These are phyloP conservation scores for maize (Zea mays) DNA, from an alignment of 176 grass and related monocot species.

Conservation along the genomic window Zm-B73-REFERENCE-NAM-5.0 NC_050099.1:168464001-168464500, in stretches of 20 bases:
- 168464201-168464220: conserved; percentile 1
- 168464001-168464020: neutral
- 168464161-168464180: conserved; percentile 7
- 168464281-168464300: conserved; percentile 83
- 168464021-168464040: conserved; percentile 3
- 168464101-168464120: conserved; percentile 19
- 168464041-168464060: neutral
- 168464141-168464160: neutral
- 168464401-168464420: conserved; percentile 98
- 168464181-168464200: neutral
- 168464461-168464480: conserved; percentile 43
- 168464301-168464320: conserved; percentile 64
- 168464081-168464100: neutral
- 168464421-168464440: conserved; percentile 92
- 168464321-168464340: conserved; percentile 90
- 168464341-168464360: conserved; percentile 74
- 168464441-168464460: conserved; percentile 97
- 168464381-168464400: conserved; percentile 94
- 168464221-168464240: conserved; percentile 21
- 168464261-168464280: conserved; percentile 9
- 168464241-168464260: conserved; percentile 12
- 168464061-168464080: neutral
- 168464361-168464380: conserved; percentile 87
- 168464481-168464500: neutral
- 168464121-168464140: neutral